These are phyloP conservation scores for Podosphaera fusca DNA, from an alignment of 2,329 filamentous ascomycete species.

Conservation along the genomic window DNA sequence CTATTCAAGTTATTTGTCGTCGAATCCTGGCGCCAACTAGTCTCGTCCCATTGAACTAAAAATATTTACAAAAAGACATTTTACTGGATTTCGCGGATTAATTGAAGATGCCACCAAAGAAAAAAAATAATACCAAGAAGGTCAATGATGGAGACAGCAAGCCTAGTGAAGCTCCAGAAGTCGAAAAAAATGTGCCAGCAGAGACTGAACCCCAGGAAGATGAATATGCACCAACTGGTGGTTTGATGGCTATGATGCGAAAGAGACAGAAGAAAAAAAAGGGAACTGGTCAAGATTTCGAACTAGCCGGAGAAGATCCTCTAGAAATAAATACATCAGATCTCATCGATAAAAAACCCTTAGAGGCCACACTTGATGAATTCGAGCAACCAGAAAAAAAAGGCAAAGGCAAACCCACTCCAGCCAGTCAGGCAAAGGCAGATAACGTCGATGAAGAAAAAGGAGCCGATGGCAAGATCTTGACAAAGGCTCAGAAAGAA, in stretches of 20 bases:
- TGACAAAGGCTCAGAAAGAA: slow-evolving; percentile 98
- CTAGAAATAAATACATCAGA: slow-evolving; percentile 20
- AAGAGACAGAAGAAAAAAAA: slow-evolving; percentile 63
- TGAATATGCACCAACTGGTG: slow-evolving; percentile 27
- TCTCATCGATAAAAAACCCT: slow-evolving; percentile 45
- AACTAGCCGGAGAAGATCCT: slow-evolving; percentile 44
- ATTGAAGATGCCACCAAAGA: slow-evolving; percentile 62
- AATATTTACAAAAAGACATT: no score
- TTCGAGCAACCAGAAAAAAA: slow-evolving; percentile 59
- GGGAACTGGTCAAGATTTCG: slow-evolving; percentile 54
- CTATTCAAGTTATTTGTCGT: no score
- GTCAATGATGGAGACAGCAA: slow-evolving; percentile 77
- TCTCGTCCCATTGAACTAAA: no score
- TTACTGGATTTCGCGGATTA: no score
- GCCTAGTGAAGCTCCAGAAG: slow-evolving; percentile 41
- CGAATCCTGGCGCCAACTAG: no score
- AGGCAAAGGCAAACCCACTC: slow-evolving; percentile 37
- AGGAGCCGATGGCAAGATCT: slow-evolving; percentile 39
- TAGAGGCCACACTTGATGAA: slow-evolving; percentile 64
- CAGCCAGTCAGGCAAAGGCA: slow-evolving; percentile 13
- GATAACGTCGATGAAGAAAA: slow-evolving; percentile 25
- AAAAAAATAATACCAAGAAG: slow-evolving; percentile 65
- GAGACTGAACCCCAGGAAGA: slow-evolving; percentile 23
- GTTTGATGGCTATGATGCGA: slow-evolving; percentile 56
- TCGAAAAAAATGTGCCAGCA: slow-evolving; percentile 23